Base-by-base conservation (phyloP, 2,329 filamentous ascomycete genomes). In the Microdochium paspali region DNA sequence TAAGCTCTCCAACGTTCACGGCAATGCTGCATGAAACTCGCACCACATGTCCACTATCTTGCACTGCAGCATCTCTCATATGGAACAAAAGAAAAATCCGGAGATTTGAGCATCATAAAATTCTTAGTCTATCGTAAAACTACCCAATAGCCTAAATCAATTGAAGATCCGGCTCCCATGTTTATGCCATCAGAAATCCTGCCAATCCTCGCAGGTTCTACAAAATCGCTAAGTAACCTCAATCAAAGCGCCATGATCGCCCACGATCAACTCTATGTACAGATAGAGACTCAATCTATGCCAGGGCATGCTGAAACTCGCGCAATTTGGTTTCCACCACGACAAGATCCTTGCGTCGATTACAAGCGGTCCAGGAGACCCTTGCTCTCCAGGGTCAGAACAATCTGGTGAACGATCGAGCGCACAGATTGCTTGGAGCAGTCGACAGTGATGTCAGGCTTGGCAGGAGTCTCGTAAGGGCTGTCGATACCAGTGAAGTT, bases 401-500 rank as follows among this genome's bases (percentile, higher is more conserved):
- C 79, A 61, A 98, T 97, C 78, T 97, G 87, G 74, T 98, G 93
- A 46, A 98, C 93, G 52, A 91, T 91, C 50, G 87, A 93, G 61
- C 93, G 80, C 44, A 97, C 90, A 55, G 82, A 87, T 69, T 87
- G 89, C 78, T 85, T 93, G 70, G 87, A 84, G 48, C 85, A 66
- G 67, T 97, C 86, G 32, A 97, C 91, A 4, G 82, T 80, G 54
- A 98, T 74, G 65, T 97, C 83, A 26, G 90, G 80, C 70, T 91
- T 90, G 56, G 70, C 60, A 10, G 93, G 93, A 21, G 68, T 64
- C 82, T 98, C 93, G 64, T 98, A 98, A 44, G 93, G 90, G 72
- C 97, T 91, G 64, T 97, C 91, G 49, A 98, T 90, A 60, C 93
- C 93, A 7, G 93, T 98, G 79, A 98, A 98, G 54, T 90, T 90